These are phyloP conservation scores for Diaporthe ilicicola DNA, from an alignment of 2,329 filamentous ascomycete species.

Conservation along the genomic window DNA sequence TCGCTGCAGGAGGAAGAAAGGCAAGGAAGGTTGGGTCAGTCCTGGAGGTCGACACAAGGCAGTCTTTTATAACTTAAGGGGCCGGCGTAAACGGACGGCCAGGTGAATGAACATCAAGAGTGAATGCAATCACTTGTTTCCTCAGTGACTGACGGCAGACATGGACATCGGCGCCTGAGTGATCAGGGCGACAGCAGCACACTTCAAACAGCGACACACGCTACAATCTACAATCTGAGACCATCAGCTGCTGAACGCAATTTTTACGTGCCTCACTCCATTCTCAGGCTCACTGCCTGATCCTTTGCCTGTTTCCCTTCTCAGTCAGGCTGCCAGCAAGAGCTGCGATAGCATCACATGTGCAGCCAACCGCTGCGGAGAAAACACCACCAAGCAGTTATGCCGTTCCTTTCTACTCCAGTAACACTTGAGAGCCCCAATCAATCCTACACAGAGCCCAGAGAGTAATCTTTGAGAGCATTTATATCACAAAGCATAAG, in stretches of 20 bases:
- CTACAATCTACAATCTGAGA: neutral
- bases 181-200: too few species aligned
- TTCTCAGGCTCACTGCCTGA: neutral
- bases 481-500: neutral
- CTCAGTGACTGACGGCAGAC: too few species aligned
- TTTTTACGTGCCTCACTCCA: neutral
- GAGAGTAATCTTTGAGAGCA: neutral
- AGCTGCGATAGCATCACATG: neutral
- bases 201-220: neutral
- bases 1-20: neutral
- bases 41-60: neutral
- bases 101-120: neutral
- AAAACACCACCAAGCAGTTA: too few species aligned
- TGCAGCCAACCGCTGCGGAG: fast-evolving
- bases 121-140: neutral
- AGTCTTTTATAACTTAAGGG: too few species aligned
- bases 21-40: neutral
- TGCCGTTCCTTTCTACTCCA: too few species aligned
- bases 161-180: too few species aligned
- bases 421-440: too few species aligned
- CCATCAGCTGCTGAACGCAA: neutral
- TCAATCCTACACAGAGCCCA: fast-evolving
- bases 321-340: neutral
- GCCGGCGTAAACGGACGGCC: neutral
- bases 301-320: neutral